Conservation (phyloP, 768 basidiomycete species). For the Chalciporus sphaerocephalus region DNA sequence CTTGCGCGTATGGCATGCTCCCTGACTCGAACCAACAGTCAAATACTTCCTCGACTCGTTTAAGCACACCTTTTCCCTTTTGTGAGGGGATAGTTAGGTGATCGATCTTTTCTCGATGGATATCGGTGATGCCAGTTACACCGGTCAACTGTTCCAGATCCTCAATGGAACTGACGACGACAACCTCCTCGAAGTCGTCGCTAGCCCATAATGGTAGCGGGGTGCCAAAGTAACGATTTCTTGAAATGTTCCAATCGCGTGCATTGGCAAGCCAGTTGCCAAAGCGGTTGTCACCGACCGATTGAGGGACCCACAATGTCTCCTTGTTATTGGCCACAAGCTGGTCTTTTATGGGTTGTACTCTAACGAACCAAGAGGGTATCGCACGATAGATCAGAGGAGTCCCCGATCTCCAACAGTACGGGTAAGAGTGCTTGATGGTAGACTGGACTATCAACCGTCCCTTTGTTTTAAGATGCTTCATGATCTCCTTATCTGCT, state of each 20-base stretch:
- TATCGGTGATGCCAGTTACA: conserved; percentile 74
- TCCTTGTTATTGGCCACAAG: conserved; percentile 87
- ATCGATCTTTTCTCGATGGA: conserved; percentile 94
- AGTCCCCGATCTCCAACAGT: conserved; percentile 96
- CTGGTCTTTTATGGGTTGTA: conserved; percentile 77
- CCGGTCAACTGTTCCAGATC: conserved; percentile 87
- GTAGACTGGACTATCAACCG: conserved; percentile 85
- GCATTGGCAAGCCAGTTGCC: conserved; percentile 98
- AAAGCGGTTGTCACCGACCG: conserved; percentile 87
- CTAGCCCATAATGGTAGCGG: conserved; percentile 96
- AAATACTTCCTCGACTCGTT: conserved; percentile 95
- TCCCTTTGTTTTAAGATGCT: conserved; percentile 80
- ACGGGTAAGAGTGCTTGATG: conserved; percentile 89
- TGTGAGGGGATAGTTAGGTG: conserved; percentile 93
- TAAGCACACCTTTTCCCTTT: conserved; percentile 79
- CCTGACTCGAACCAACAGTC: conserved; percentile 99
- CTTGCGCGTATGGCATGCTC: conserved; percentile 98
- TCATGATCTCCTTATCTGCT: conserved; percentile 93
- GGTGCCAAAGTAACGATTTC: conserved; percentile 98
- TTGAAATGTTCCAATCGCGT: conserved; percentile 99
- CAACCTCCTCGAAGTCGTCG: conserved; percentile 85
- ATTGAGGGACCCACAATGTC: conserved; percentile 93
- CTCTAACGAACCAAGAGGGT: conserved; percentile 93
- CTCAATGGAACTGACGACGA: conserved; percentile 82
- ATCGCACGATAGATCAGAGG: conserved; percentile 95